These are phyloP conservation scores for Xylaria cubensis DNA, from an alignment of 495 filamentous ascomycete genomes.

Conservation along the genomic window DNA sequence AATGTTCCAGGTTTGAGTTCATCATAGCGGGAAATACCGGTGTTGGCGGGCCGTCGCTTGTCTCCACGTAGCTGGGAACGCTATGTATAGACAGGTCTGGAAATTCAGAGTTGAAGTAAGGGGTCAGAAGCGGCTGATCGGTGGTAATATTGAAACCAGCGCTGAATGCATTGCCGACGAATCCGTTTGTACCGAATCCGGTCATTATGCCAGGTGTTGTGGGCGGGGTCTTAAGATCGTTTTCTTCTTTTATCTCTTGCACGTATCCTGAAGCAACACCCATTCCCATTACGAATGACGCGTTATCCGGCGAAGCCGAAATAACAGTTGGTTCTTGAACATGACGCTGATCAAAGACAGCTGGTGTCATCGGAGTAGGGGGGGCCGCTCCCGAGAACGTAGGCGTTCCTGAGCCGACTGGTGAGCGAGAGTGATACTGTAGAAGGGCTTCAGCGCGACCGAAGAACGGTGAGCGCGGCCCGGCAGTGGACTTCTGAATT, in stretches of 20 bases:
- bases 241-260: slow-evolving; percentile 42
- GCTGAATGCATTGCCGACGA: slow-evolving; percentile 33
- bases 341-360: slow-evolving; percentile 40
- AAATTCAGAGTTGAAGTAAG: slow-evolving; percentile 53
- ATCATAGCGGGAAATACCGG: slow-evolving; percentile 50
- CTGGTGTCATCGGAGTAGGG: slow-evolving; percentile 50
- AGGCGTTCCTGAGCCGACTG: slow-evolving; percentile 31
- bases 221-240: slow-evolving; percentile 53
- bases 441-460: slow-evolving; percentile 51
- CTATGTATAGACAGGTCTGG: slow-evolving; percentile 48
- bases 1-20: slow-evolving; percentile 42
- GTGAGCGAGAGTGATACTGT: slow-evolving; percentile 45
- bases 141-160: slow-evolving; percentile 42
- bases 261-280: slow-evolving; percentile 37
- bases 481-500: slow-evolving; percentile 50
- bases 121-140: slow-evolving; percentile 53
- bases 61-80: slow-evolving; percentile 49
- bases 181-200: slow-evolving; percentile 44
- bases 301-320: slow-evolving; percentile 48
- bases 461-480: slow-evolving; percentile 51
- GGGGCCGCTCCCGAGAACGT: slow-evolving; percentile 34
- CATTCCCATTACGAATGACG: slow-evolving; percentile 38
- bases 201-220: slow-evolving; percentile 50
- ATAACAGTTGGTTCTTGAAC: slow-evolving; percentile 42
- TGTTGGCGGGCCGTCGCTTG: slow-evolving; percentile 48